Conservation (phyloP, 768 basidiomycete genomes). For the Trametes elegans region DNA sequence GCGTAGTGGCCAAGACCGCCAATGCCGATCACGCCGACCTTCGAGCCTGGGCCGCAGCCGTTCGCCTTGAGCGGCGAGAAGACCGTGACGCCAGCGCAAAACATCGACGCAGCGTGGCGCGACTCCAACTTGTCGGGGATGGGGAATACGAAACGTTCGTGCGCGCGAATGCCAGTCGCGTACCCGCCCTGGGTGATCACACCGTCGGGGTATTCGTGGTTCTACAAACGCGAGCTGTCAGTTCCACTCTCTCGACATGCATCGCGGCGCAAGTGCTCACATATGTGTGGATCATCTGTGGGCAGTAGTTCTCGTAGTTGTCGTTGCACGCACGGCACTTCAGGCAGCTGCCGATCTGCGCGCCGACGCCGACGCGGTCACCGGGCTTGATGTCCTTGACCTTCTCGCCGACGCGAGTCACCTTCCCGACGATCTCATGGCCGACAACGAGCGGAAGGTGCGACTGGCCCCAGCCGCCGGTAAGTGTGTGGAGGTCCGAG, state of each 20-base stretch:
- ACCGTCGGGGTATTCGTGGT: slow-evolving; percentile 41
- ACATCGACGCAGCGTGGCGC: slow-evolving; percentile 57
- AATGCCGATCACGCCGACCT: slow-evolving; percentile 64
- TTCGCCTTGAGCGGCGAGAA: slow-evolving; percentile 58
- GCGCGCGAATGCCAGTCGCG: slow-evolving; percentile 42
- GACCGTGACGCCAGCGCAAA: slow-evolving; percentile 63
- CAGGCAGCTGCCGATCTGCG: slow-evolving; percentile 52
- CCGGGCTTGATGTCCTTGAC: slow-evolving; percentile 51
- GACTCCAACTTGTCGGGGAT: slow-evolving; percentile 55
- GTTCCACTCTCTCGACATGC: background rate
- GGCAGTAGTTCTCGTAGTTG: slow-evolving; percentile 60
- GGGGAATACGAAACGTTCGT: slow-evolving; percentile 56
- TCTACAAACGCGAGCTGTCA: slow-evolving; percentile 14
- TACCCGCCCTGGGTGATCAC: slow-evolving; percentile 45
- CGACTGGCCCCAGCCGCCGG: slow-evolving; percentile 36
- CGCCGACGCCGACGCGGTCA: slow-evolving; percentile 52
- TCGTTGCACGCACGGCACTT: slow-evolving; percentile 47
- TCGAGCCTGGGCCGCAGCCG: slow-evolving; percentile 57
- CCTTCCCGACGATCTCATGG: slow-evolving; percentile 60
- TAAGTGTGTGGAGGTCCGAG: slow-evolving; percentile 49
- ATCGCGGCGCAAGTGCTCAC: slow-evolving; percentile 13
- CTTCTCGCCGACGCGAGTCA: slow-evolving; percentile 50
- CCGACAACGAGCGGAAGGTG: slow-evolving; percentile 30
- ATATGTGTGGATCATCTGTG: slow-evolving; percentile 41
- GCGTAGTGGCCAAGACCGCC: slow-evolving; percentile 51